Evolutionary conservation across 2,329 filamentous ascomycete species (phyloP).

Genomic region (Chaetomium sp.): DNA sequence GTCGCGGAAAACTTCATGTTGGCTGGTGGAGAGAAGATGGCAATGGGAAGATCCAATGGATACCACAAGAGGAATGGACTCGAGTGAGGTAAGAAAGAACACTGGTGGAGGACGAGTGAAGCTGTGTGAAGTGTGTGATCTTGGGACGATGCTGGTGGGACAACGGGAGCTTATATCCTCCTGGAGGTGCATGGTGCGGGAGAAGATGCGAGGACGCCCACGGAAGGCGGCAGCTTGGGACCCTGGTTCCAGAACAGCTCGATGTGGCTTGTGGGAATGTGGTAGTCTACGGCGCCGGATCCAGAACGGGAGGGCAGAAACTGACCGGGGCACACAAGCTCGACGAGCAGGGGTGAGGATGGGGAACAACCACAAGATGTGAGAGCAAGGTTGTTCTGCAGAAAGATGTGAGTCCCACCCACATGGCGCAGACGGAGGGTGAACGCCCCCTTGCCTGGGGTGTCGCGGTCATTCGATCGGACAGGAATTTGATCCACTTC

Average conservation of each 20-base stretch:
- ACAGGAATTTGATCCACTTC: no score
- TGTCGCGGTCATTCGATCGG: no score
- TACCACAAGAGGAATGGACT: neutral
- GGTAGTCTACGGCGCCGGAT: constrained; percentile 9
- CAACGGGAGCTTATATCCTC: constrained; percentile 16
- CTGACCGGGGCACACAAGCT: constrained; percentile 3
- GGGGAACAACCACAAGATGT: constrained; percentile 13
- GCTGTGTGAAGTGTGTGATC: constrained; percentile 2
- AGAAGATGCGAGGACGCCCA: neutral
- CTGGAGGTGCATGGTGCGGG: neutral
- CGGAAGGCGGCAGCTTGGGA: constrained; percentile 7
- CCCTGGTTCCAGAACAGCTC: constrained; percentile 1
- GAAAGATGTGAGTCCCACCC: neutral
- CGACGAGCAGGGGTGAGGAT: constrained; percentile 1
- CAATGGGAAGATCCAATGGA: neutral
- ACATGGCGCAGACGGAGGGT: no score
- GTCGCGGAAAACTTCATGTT: constrained; percentile 21
- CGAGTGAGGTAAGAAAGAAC: neutral
- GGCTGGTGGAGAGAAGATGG: neutral
- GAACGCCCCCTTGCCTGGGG: no score
- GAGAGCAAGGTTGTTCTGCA: neutral
- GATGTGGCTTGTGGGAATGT: constrained; percentile 10
- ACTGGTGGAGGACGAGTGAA: constrained; percentile 9
- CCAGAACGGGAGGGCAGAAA: constrained; percentile 6
- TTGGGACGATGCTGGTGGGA: constrained; percentile 13